phyloP scores from a whole-genome alignment of 768 basidiomycete genomes.

The Boletus bicolor region DNA sequence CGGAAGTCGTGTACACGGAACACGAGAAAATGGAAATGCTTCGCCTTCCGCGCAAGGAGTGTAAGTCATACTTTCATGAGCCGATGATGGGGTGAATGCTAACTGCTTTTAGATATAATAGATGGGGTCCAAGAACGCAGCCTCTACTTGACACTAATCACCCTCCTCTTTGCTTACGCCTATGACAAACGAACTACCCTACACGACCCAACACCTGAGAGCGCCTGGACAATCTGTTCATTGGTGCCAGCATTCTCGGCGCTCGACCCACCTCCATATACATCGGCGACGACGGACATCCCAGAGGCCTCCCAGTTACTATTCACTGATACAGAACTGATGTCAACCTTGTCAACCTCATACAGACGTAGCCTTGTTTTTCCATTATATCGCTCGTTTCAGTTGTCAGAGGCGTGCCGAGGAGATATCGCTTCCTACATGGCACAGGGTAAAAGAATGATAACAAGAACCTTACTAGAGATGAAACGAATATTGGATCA shows the following conservation, averaged over 20 bases:
- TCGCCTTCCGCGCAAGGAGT: slow-evolving; percentile 50
- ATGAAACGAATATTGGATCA: slow-evolving; percentile 73
- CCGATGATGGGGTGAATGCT: background rate
- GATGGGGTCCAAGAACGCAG: slow-evolving; percentile 52
- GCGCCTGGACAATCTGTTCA: slow-evolving; percentile 79
- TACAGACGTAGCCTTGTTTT: slow-evolving; percentile 76
- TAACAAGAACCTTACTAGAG: slow-evolving; percentile 66
- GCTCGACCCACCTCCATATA: slow-evolving; percentile 66
- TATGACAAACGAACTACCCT: slow-evolving; percentile 80
- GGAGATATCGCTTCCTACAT: slow-evolving; percentile 60
- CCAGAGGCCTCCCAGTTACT: background rate
- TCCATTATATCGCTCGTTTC: slow-evolving; percentile 78
- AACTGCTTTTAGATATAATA: slow-evolving; percentile 52
- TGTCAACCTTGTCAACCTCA: slow-evolving; percentile 51
- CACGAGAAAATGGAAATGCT: slow-evolving; percentile 69
- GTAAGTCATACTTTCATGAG: slow-evolving; percentile 30
- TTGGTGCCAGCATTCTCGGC: slow-evolving; percentile 80
- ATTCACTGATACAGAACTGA: slow-evolving; percentile 47
- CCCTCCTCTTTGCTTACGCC: slow-evolving; percentile 73
- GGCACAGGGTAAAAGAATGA: slow-evolving; percentile 54
- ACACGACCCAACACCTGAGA: slow-evolving; percentile 80
- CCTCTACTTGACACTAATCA: slow-evolving; percentile 67
- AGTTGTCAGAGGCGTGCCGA: slow-evolving; percentile 65
- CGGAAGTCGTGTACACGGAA: slow-evolving; percentile 58
- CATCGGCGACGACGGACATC: slow-evolving; percentile 13